A percentile compares a stretch with the other conserved stretches of the same genome.
Conservation (phyloP, 768 basidiomycete genomes). For the Mycena pura region DNA sequence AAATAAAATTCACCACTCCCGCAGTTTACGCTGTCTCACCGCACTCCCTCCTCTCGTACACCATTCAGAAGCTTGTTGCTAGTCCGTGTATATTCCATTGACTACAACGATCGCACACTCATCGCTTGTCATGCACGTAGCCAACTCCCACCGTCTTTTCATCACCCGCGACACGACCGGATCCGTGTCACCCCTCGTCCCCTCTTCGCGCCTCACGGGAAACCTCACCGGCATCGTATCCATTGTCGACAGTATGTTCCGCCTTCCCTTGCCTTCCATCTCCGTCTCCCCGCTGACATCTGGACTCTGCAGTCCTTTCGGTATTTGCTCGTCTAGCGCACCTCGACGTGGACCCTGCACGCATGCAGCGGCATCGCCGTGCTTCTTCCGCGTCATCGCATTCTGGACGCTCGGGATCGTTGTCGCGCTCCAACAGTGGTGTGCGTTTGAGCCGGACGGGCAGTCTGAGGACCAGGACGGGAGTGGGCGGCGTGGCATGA, state of each 20-base stretch:
- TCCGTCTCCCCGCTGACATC: not conserved
- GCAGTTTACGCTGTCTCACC: constrained; percentile 79
- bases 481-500: not conserved
- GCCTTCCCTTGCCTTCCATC: not conserved
- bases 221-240: constrained; percentile 80
- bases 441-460: constrained; percentile 15
- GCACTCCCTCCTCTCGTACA: constrained; percentile 67
- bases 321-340: constrained; percentile 79
- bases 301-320: constrained; percentile 69
- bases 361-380: constrained; percentile 80
- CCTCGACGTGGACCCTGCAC: constrained; percentile 78
- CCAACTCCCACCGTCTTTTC: constrained; percentile 82
- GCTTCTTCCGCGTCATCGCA: constrained; percentile 76
- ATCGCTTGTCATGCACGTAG: constrained; percentile 42
- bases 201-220: constrained; percentile 46
- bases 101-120: not conserved
- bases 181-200: constrained; percentile 55
- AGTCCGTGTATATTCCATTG: no score
- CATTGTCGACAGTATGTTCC: constrained; percentile 74
- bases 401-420: constrained; percentile 53
- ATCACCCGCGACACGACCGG: constrained; percentile 67
- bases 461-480: constrained; percentile 20
- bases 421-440: constrained; percentile 45
- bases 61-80: constrained; percentile 82
- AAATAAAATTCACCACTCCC: constrained; percentile 2